A percentile compares a stretch with the other conserved stretches of the same genome.
Evolutionary conservation across 2,329 filamentous ascomycete genomes (phyloP).

Genomic region (Curvularia verruculosa): DNA sequence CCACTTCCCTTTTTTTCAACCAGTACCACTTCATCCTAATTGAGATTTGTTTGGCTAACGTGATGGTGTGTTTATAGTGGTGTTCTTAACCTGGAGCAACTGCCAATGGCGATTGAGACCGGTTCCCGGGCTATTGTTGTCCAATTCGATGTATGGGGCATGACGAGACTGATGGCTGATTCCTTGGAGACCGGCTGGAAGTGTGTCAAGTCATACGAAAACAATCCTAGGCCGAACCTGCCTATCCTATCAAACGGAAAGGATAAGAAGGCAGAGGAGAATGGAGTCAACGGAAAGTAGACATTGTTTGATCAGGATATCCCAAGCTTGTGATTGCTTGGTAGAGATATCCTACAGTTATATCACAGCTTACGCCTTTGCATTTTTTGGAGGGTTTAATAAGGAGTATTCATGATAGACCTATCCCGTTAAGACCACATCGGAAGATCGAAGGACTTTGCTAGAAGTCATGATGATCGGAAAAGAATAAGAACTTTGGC

Average conservation of each 20-base stretch:
- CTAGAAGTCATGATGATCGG: neutral
- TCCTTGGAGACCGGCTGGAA: constrained; percentile 26
- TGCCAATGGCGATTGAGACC: constrained; percentile 31
- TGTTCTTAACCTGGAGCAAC: constrained; percentile 23
- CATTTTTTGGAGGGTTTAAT: neutral
- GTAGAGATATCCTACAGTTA: neutral
- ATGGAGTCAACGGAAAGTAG: neutral
- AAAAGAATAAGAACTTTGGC: neutral
- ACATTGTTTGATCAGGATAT: neutral
- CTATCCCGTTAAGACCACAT: neutral
- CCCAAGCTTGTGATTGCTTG: neutral
- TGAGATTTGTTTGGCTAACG: constrained; percentile 5
- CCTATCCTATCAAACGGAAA: constrained; percentile 10
- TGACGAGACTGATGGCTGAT: constrained; percentile 24
- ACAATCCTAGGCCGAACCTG: constrained; percentile 12
- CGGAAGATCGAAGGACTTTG: neutral
- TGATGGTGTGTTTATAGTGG: constrained; percentile 13
- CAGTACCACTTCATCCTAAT: neutral
- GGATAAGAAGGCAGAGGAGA: neutral
- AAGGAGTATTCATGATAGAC: neutral
- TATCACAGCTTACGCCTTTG: neutral
- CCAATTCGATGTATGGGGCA: constrained; percentile 36
- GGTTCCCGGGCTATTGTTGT: constrained; percentile 29
- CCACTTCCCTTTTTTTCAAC: neutral
- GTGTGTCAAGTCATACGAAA: constrained; percentile 26